phyloP scores from a whole-genome alignment of 2,329 filamentous ascomycete genomes.

The Calonectria pauciramosa region DNA sequence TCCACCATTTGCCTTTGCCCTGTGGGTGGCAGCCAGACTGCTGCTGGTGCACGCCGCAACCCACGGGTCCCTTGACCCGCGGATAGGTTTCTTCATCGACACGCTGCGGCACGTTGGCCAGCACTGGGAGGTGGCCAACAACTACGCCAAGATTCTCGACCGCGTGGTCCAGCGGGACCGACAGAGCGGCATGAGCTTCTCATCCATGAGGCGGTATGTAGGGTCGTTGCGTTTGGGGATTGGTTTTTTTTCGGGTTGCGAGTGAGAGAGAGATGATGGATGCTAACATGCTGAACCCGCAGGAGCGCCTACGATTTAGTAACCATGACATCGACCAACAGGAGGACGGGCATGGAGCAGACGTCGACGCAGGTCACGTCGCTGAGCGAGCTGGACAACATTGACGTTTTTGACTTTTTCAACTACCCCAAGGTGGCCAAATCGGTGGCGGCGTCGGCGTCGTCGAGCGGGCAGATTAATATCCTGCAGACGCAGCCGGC shows the following conservation, averaged over 20 bases:
- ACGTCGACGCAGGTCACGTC: constrained; percentile 56
- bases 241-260: background rate
- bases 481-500: constrained; percentile 40
- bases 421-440: constrained; percentile 55
- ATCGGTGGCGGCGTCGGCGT: constrained; percentile 28
- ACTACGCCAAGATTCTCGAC: constrained; percentile 57
- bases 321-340: constrained; percentile 51
- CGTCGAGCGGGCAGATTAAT: constrained; percentile 40
- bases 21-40: constrained; percentile 59
- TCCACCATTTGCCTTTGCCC: constrained; percentile 59
- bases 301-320: constrained; percentile 58
- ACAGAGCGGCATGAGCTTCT: constrained; percentile 53
- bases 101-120: constrained; percentile 57
- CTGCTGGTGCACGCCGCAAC: constrained; percentile 58
- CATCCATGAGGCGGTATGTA: constrained; percentile 57
- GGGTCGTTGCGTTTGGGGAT: background rate
- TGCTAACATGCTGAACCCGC: constrained; percentile 8
- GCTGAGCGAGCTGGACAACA: constrained; percentile 57
- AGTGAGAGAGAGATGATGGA: background rate
- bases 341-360: constrained; percentile 54
- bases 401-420: constrained; percentile 62
- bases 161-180: constrained; percentile 54
- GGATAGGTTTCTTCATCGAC: constrained; percentile 60
- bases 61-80: constrained; percentile 52
- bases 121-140: constrained; percentile 60